Evolutionary conservation across 495 filamentous ascomycete genomes (phyloP), one percentile per base, ranked within the genome.

Genomic region (Neurospora discreta): DNA sequence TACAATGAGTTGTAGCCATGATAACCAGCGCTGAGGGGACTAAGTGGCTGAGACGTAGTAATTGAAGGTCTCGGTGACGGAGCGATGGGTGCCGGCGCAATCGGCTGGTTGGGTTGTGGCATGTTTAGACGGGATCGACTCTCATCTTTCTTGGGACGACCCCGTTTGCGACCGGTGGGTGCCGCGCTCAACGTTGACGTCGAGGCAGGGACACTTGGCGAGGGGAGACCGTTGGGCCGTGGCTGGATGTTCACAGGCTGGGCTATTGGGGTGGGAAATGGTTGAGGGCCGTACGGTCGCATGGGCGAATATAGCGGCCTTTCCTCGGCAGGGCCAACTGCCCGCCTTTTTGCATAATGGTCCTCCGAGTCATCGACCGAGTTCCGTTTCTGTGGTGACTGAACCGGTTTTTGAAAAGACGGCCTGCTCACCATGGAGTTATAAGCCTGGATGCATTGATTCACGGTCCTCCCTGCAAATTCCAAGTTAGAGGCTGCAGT

Each of bases 401-500:
- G 76, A 68, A 81, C 75, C 46, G 79, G 52, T 65, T 26, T 65
- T 16, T 65, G 52, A 65, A 65, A 65, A 7, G 52, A 18, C 52
- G 52, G 80, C 42, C 71, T 74, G 68, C 79, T 80, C 71, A 83
- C 81, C 82, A 85, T 84, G 74, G 71, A 74, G 69, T 84, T 80
- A 41, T 81, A 82, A 38, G 82, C 82, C 60, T 75, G 75, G 67
- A 82, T 68, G 76, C 83, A 84, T 73, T 85, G 83, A 26, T 78
- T 79, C 82, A 85, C 79, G 80, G 82, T 85, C 73, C 84, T 82
- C 40, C 84, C 84, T 85, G 74, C 68, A 75, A 6, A 71, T 69
- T 74, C 39, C 72, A 73, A 70, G 76, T 80, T 74, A 76, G 71
- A 72, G 71, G 71, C 69, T 42, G 72, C 46, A 20, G 44, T 4